These are phyloP conservation scores for Pythium plurisporium DNA, from an alignment of 352 stramenopile species.

Conservation along the genomic window DNA sequence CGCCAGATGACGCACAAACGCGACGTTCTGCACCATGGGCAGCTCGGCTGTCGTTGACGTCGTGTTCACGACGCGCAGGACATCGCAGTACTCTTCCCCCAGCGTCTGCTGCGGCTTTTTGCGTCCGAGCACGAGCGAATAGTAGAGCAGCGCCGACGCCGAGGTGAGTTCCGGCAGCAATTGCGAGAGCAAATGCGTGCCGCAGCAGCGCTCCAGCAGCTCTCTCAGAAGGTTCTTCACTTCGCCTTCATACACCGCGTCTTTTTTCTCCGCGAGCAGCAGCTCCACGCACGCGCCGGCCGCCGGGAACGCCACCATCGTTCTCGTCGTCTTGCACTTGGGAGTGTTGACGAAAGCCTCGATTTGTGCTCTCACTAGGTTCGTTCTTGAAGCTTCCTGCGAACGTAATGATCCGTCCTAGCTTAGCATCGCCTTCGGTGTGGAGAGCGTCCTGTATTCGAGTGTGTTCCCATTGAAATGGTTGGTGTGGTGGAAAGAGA, in stretches of 20 bases:
- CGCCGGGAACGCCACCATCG: slow-evolving; percentile 38
- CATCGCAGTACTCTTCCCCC: slow-evolving; percentile 85
- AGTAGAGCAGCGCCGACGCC: slow-evolving; percentile 65
- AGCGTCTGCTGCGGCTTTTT: slow-evolving; percentile 72
- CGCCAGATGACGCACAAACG: slow-evolving; percentile 32
- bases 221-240: slow-evolving; percentile 72
- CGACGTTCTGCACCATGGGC: slow-evolving; percentile 28
- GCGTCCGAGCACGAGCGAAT: slow-evolving; percentile 46
- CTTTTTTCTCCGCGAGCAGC: slow-evolving; percentile 68
- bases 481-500: slow-evolving; percentile 18
- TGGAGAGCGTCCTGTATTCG: slow-evolving; percentile 12
- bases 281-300: slow-evolving; percentile 71
- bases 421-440: not conserved
- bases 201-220: slow-evolving; percentile 65
- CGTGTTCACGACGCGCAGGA: slow-evolving; percentile 53
- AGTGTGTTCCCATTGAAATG: slow-evolving; percentile 17
- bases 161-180: slow-evolving; percentile 67
- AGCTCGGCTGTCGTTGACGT: not conserved
- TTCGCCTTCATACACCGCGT: slow-evolving; percentile 65
- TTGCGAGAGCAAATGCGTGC: slow-evolving; percentile 71
- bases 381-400: slow-evolving; percentile 10
- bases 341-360: slow-evolving; percentile 17
- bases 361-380: slow-evolving; percentile 12
- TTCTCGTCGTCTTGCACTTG: not conserved
- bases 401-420: slow-evolving; percentile 10